Evolutionary conservation across 345 rosid species (phyloP).

Genomic region (Aquilaria yunnanensis): DNA sequence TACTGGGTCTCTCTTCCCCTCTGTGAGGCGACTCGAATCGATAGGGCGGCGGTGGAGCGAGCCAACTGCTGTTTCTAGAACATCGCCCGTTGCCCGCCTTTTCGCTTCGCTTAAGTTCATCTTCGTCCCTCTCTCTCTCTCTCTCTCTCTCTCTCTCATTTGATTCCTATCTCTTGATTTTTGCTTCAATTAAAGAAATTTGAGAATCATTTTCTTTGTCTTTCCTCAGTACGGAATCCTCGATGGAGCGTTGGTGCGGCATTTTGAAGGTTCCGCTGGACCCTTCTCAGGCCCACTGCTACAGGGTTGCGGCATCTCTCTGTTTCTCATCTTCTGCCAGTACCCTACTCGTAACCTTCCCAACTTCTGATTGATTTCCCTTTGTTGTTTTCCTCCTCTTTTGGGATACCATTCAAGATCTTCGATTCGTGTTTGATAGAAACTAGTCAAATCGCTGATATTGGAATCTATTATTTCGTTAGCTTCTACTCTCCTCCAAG

Average conservation of each 20-base stretch:
- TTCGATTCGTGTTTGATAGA: not conserved
- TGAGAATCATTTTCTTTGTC: not conserved
- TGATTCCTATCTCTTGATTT: not conserved
- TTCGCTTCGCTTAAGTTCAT: not conserved
- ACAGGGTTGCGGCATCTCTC: slow-evolving; percentile 69
- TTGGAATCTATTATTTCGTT: not conserved
- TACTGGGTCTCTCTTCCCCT: too few relatives aligned
- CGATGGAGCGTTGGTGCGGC: slow-evolving; percentile 65
- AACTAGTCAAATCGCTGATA: not conserved
- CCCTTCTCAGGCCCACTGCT: slow-evolving; percentile 15
- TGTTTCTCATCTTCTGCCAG: slow-evolving; percentile 41
- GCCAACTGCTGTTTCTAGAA: not conserved
- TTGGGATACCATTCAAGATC: not conserved
- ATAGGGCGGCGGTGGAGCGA: too few relatives aligned
- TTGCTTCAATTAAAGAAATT: not conserved
- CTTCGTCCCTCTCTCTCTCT: not conserved
- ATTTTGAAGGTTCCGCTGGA: slow-evolving; percentile 52
- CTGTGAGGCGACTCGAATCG: too few relatives aligned
- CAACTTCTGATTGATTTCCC: not conserved
- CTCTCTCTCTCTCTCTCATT: not conserved
- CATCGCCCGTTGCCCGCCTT: not conserved
- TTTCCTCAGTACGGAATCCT: not conserved
- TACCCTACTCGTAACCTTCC: slow-evolving; percentile 28
- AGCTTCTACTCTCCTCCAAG: not conserved
- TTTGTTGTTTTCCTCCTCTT: not conserved